These are phyloP conservation scores for Sphaerosporella brunnea DNA, from an alignment of 495 filamentous ascomycete genomes.

Conservation along the genomic window DNA sequence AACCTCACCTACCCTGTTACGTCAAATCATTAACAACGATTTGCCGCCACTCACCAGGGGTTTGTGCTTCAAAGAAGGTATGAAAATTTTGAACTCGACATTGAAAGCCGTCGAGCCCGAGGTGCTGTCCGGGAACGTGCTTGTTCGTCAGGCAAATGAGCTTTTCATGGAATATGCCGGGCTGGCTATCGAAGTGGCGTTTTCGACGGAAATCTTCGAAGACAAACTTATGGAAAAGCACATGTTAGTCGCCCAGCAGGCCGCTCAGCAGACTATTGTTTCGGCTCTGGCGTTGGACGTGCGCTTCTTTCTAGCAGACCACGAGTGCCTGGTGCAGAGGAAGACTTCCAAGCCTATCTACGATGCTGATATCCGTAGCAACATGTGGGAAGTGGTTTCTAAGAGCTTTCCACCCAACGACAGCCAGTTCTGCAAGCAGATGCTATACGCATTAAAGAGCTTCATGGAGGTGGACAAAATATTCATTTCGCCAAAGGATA, in stretches of 20 bases:
- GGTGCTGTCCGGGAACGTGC: constrained; percentile 18
- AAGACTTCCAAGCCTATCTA: constrained; percentile 17
- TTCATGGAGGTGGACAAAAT: constrained; percentile 17
- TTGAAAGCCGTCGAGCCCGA: constrained; percentile 17
- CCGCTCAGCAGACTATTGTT: constrained; percentile 14
- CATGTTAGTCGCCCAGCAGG: constrained; percentile 15
- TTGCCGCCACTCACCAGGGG: constrained; percentile 19
- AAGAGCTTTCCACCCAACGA: constrained; percentile 17
- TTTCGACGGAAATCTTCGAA: constrained; percentile 12
- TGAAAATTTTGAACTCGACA: constrained; percentile 21
- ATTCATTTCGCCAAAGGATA: constrained; percentile 7
- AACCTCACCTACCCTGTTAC: constrained; percentile 16
- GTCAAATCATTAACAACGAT: constrained; percentile 16
- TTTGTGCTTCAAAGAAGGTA: constrained; percentile 24
- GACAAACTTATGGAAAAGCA: constrained; percentile 21
- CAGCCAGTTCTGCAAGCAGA: constrained; percentile 9
- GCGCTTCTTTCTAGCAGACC: constrained; percentile 20
- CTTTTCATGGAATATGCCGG: constrained; percentile 19
- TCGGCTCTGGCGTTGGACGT: constrained; percentile 20
- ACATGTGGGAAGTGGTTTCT: constrained; percentile 17
- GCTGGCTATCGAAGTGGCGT: constrained; percentile 16
- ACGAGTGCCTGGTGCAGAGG: constrained; percentile 13
- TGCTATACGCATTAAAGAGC: constrained; percentile 11
- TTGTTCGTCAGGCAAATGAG: constrained; percentile 23
- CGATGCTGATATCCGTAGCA: constrained; percentile 10